A percentile compares a stretch with the other conserved stretches of the same genome.
Conservation (phyloP, 1,284 basidiomycete genomes). For the Heterobasidion parviporum region DNA sequence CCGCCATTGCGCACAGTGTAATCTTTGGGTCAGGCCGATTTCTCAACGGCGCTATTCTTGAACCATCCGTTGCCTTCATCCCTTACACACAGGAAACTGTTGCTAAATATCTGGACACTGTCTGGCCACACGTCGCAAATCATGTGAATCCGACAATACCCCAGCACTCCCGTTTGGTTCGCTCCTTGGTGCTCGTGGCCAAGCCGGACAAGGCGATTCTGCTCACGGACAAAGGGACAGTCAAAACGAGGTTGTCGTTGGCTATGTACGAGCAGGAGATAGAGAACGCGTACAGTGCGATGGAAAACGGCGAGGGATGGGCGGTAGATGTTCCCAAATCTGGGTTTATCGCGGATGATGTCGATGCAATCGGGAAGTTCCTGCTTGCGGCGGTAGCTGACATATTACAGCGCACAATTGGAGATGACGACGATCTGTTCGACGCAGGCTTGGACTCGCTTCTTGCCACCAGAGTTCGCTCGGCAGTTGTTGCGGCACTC, state of each 20-base stretch:
- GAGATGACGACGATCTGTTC: conserved; percentile 6
- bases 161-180: conserved; percentile 14
- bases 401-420: conserved; percentile 1
- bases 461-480: conserved; percentile 8
- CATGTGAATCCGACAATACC: conserved; percentile 13
- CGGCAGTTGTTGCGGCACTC: conserved; percentile 3
- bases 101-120: conserved; percentile 2
- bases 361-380: background rate
- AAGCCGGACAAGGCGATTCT: conserved; percentile 12
- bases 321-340: too few species aligned
- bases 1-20: conserved; percentile 7
- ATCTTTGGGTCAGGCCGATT: conserved; percentile 12
- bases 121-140: conserved; percentile 10
- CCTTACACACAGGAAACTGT: background rate
- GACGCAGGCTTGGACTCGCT: conserved; percentile 11
- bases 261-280: conserved; percentile 12
- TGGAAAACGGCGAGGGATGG: conserved; percentile 3
- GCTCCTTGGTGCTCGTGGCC: conserved; percentile 13
- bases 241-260: conserved; percentile 9
- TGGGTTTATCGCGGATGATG: background rate
- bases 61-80: conserved; percentile 1
- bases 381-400: background rate
- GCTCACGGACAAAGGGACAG: conserved; percentile 13
- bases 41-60: conserved; percentile 11
- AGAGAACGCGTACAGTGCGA: conserved; percentile 9